Percentiles rank a stretch among this genome's conserved stretches.
These are phyloP conservation scores for Endoconidiophora laricicola DNA, from an alignment of 2,329 filamentous ascomycete genomes.

Conservation along the genomic window DNA sequence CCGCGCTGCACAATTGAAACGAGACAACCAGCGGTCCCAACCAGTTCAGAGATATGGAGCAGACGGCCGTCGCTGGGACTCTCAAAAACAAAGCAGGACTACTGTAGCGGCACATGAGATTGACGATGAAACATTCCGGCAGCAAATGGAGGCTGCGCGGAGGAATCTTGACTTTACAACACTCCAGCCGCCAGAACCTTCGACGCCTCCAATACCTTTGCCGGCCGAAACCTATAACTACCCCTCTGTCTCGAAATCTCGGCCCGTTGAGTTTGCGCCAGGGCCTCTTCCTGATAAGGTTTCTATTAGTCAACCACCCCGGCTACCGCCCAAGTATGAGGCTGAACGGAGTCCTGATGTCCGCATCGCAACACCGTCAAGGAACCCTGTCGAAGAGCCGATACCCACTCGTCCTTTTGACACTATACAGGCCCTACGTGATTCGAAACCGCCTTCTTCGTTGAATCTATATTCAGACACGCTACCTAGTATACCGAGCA, in stretches of 20 bases:
- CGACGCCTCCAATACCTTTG: slow-evolving; percentile 1
- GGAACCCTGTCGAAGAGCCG: slow-evolving; percentile 1
- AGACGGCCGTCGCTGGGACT: slow-evolving; percentile 29
- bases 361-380: neutral
- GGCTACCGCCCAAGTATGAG: slow-evolving; percentile 20
- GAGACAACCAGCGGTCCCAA: slow-evolving; percentile 34
- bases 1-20: slow-evolving; percentile 50
- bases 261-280: slow-evolving; percentile 29
- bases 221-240: slow-evolving; percentile 23
- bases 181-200: slow-evolving; percentile 17
- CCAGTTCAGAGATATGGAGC: slow-evolving; percentile 26
- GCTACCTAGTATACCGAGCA: slow-evolving; percentile 1
- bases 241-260: slow-evolving; percentile 37
- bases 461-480: neutral
- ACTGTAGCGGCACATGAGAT: slow-evolving; percentile 16
- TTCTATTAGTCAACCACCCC: slow-evolving; percentile 18
- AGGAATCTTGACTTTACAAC: slow-evolving; percentile 24
- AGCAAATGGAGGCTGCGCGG: slow-evolving; percentile 37
- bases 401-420: neutral
- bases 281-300: slow-evolving; percentile 13
- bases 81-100: neutral
- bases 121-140: slow-evolving; percentile 28
- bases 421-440: neutral
- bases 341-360: neutral
- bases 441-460: neutral